Evolutionary conservation across 805 yeast genomes (phyloP).

Genomic region (Kodamaea kaohsiungensis): DNA sequence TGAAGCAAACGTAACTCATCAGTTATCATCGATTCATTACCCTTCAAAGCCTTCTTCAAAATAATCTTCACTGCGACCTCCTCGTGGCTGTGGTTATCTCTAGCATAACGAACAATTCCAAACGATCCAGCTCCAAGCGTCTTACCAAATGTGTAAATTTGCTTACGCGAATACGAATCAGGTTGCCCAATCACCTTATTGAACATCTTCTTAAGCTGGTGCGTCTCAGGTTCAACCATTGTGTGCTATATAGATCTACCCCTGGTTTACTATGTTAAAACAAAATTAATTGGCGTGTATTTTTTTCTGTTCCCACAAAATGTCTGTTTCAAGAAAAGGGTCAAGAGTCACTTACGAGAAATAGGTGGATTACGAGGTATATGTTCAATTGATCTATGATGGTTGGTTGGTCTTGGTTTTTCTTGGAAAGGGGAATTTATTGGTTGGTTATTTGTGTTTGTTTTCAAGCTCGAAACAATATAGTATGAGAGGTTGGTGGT

Average conservation of each 20-base stretch:
- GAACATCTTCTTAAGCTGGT: slow-evolving; percentile 38
- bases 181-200: slow-evolving; percentile 75
- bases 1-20: slow-evolving; percentile 76
- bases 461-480: too few species aligned
- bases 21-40: slow-evolving; percentile 71
- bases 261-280: background rate
- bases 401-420: background rate
- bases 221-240: slow-evolving; percentile 13
- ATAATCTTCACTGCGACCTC: slow-evolving; percentile 90
- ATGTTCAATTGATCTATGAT: background rate
- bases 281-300: background rate
- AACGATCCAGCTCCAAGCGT: slow-evolving; percentile 95
- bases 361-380: background rate
- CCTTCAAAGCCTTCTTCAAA: slow-evolving; percentile 78
- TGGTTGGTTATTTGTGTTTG: too few species aligned
- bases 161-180: slow-evolving; percentile 62
- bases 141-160: slow-evolving; percentile 71
- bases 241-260: background rate
- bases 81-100: slow-evolving; percentile 49
- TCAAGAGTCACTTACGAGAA: background rate
- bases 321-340: background rate
- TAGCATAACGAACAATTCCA: slow-evolving; percentile 87
- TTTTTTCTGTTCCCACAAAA: background rate
- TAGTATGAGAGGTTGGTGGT: too few species aligned
- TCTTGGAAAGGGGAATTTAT: background rate